These are phyloP conservation scores for Trebouxia sp. DNA, from an alignment of 139 green algal genomes.

Conservation along the genomic window DNA sequence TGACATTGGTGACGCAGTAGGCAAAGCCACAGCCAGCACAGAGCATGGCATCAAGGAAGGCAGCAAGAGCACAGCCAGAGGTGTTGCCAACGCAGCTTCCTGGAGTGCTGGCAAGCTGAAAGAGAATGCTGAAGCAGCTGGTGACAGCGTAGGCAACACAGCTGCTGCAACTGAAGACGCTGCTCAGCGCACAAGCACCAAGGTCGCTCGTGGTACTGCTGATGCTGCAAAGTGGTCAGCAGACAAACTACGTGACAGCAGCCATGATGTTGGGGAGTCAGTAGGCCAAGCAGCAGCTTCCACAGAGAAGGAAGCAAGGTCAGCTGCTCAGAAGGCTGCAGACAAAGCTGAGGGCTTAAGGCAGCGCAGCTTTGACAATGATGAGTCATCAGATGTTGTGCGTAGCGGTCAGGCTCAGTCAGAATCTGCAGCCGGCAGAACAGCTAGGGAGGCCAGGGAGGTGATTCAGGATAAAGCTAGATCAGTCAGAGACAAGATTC, in stretches of 20 bases:
- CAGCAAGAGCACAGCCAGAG: background rate
- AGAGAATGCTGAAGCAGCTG: background rate
- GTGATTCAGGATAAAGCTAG: background rate
- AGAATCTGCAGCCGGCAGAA: background rate
- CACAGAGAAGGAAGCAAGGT: background rate
- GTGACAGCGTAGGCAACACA: background rate
- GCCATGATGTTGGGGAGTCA: background rate
- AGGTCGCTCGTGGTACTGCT: background rate
- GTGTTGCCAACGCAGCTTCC: background rate
- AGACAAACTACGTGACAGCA: background rate
- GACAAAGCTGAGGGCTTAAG: background rate
- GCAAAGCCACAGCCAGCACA: background rate
- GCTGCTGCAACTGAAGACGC: background rate
- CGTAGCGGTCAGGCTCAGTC: background rate
- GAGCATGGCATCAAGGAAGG: background rate
- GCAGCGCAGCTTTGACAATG: background rate
- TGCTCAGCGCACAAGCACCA: background rate
- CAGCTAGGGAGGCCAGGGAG: constrained; percentile 21
- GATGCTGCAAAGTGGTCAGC: constrained; percentile 11
- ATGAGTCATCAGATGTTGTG: background rate
- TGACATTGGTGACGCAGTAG: constrained; percentile 1
- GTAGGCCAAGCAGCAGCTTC: background rate
- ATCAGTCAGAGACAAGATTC: background rate
- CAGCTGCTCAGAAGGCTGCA: background rate
- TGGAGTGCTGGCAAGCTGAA: constrained; percentile 13